phyloP scores from a whole-genome alignment of 2,329 filamentous ascomycete species.

The Hymenoscyphus occultus region DNA sequence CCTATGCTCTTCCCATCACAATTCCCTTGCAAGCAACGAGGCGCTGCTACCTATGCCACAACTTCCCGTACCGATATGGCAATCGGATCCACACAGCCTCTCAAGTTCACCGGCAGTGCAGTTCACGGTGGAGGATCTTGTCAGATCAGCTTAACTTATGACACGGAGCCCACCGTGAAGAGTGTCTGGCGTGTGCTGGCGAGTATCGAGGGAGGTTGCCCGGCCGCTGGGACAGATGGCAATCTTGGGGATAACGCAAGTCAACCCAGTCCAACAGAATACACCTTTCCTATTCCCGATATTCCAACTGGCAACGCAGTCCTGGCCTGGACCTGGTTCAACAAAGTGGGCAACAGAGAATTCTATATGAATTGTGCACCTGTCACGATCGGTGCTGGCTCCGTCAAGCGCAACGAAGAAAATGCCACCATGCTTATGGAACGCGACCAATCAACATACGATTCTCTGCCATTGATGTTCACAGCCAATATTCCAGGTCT shows the following conservation, averaged over 20 bases:
- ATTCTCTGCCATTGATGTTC: conserved; percentile 70
- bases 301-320: conserved; percentile 75
- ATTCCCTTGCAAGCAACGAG: conserved; percentile 79
- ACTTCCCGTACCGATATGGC: conserved; percentile 55
- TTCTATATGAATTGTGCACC: conserved; percentile 98
- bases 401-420: conserved; percentile 41
- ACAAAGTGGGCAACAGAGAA: conserved; percentile 87
- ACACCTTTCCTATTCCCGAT: conserved; percentile 70
- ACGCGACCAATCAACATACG: conserved; percentile 49
- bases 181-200: conserved; percentile 31
- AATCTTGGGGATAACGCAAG: conserved; percentile 54
- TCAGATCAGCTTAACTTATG: conserved; percentile 82
- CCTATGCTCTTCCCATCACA: conserved; percentile 64
- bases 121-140: conserved; percentile 91
- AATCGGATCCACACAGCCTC: conserved; percentile 57
- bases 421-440: conserved; percentile 27
- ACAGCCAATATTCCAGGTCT: conserved; percentile 60
- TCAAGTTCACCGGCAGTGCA: conserved; percentile 69
- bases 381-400: conserved; percentile 57
- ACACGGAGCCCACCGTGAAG: conserved; percentile 61
- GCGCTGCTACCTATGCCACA: conserved; percentile 44
- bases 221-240: conserved; percentile 53
- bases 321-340: conserved; percentile 93
- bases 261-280: conserved; percentile 50
- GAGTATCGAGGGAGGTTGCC: conserved; percentile 70